Conservation (phyloP, 805 yeast genomes). For the Phaffomyces opuntiae region DNA sequence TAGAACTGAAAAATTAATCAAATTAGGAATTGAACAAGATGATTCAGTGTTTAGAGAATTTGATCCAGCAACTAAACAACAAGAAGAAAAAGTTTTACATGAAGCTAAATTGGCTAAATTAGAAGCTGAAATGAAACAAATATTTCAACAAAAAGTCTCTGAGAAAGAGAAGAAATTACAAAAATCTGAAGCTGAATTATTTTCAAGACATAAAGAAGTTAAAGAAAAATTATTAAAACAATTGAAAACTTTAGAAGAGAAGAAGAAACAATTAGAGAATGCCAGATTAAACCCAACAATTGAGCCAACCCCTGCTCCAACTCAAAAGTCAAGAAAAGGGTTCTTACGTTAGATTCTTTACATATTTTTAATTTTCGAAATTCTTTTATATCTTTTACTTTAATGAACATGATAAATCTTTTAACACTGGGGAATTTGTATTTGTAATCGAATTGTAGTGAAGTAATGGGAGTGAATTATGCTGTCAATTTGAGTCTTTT, state of each 20-base stretch:
- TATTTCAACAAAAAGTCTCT: constrained; percentile 91
- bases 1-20: constrained; percentile 72
- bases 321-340: constrained; percentile 67
- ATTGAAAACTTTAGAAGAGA: constrained; percentile 84
- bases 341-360: constrained; percentile 50
- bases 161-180: constrained; percentile 97
- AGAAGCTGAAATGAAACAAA: constrained; percentile 95
- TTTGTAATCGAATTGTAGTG: background rate
- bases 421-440: background rate
- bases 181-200: constrained; percentile 93
- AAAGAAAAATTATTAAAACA: constrained; percentile 88
- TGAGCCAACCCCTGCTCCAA: constrained; percentile 30
- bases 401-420: background rate
- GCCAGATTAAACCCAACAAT: constrained; percentile 39
- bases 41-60: constrained; percentile 88
- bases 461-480: background rate
- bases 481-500: background rate
- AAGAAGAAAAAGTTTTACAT: constrained; percentile 87
- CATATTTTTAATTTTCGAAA: background rate
- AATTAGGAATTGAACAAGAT: constrained; percentile 89
- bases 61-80: constrained; percentile 87
- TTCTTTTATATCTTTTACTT: no score
- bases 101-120: constrained; percentile 89
- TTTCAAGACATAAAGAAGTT: constrained; percentile 94
- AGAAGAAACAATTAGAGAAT: constrained; percentile 72